These are phyloP conservation scores for Oxytropis ochrocephala DNA, from an alignment of 306 rosid species.

Conservation along the genomic window DNA sequence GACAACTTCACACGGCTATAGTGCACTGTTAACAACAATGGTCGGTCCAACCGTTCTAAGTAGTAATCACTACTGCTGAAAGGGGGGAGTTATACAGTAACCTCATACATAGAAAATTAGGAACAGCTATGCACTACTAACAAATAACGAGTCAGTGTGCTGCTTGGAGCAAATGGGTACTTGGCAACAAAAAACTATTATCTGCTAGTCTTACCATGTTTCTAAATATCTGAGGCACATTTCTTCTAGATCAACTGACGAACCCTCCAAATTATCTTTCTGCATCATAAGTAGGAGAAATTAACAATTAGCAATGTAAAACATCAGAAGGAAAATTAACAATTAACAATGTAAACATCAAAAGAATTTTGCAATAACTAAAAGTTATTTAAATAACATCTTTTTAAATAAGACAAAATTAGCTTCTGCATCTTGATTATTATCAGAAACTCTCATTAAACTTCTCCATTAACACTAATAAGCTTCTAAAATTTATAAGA, in stretches of 20 bases:
- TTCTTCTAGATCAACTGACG: constrained; percentile 36
- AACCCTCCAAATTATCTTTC: constrained; percentile 29
- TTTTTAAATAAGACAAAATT: not conserved
- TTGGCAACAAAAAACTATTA: not conserved
- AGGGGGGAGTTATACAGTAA: not conserved
- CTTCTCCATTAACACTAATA: not conserved
- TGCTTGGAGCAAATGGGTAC: not conserved
- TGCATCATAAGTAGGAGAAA: constrained; percentile 21
- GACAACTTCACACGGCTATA: not conserved
- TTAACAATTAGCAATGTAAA: not conserved
- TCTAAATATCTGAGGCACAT: constrained; percentile 47
- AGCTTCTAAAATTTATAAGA: too few species aligned
- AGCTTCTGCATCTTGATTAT: not conserved
- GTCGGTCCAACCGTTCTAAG: not conserved
- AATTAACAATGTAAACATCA: not conserved
- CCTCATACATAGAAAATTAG: not conserved
- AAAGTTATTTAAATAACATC: not conserved
- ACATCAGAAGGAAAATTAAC: not conserved
- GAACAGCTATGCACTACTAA: not conserved
- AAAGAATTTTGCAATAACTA: not conserved
- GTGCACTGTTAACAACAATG: not conserved
- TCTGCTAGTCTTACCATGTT: constrained; percentile 37
- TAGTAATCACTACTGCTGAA: not conserved
- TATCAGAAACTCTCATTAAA: not conserved
- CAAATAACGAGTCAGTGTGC: not conserved